Evolutionary conservation across 192 early-diverging fungal genomes (phyloP), one percentile per base, ranked within the genome.

Genomic region (Coemansia sp.): DNA sequence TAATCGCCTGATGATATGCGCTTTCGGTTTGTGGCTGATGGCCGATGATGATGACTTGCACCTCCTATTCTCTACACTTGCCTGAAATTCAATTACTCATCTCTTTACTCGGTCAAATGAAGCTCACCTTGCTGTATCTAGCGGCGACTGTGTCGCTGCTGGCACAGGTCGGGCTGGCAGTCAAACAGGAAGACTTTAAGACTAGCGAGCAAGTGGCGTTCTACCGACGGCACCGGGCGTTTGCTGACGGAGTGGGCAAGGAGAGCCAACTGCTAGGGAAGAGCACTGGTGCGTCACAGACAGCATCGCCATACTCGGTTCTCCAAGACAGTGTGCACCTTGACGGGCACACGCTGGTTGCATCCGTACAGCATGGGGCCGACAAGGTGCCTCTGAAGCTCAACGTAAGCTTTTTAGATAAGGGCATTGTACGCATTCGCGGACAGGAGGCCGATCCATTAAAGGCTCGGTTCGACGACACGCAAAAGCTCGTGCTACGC

Each of bases 101-200:
- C 34, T 11, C 52, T 44, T 29, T 70, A 6, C 5, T 16, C 64
- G 11, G 61, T 24, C 38, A 63, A 63, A 78, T 78, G 70, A 68
- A 34, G 40, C 13, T 69, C 43, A 16, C 63, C 11, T 7, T 83
- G 71, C 34, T 84, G 34, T 73, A 57, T 43, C 54, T 73, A 13
- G 77, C 66, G 3, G 67, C 62, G 5, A 46, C 71, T 15, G 63
- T 62, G 42, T 38, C 73, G 68, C 60, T 78, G 59, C 51, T 75
- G 20, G 66, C 64, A 0, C 72, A 65, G 16, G 75, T 42, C n/a
- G 79, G 51, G 3, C 42, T 59, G 13, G 91, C 89, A 0, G 88
- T 92, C 52, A 94, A 94, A 68, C 76, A 73, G 18, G 90, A 93
- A 68, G 96, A 99, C 77, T 99, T 99, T 74, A 97, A 95, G 76